phyloP scores from a whole-genome alignment of 106 monocot species.

The Hemerocallis citrina region DNA sequence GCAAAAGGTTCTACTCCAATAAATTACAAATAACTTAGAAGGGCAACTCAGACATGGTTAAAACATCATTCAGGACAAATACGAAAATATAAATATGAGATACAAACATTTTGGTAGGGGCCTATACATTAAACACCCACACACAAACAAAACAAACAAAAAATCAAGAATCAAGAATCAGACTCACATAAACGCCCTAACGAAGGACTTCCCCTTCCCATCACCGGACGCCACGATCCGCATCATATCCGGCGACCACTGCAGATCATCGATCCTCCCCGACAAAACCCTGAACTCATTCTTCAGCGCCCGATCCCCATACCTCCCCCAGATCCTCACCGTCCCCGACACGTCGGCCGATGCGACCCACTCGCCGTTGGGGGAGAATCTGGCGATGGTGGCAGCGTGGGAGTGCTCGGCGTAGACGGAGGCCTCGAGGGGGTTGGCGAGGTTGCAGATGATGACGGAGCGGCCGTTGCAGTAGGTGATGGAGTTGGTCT shows the following conservation, averaged over 20 bases:
- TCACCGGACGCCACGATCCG: constrained; percentile 87
- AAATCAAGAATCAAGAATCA: not conserved
- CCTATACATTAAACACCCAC: not conserved
- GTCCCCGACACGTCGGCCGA: constrained; percentile 88
- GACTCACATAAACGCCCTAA: constrained; percentile 92
- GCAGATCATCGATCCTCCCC: constrained; percentile 89
- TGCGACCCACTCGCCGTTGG: constrained; percentile 99
- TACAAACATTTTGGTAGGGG: too few species aligned
- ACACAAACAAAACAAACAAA: not conserved
- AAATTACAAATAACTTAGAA: too few species aligned
- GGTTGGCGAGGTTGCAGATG: constrained; percentile 50
- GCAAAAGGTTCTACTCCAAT: too few species aligned
- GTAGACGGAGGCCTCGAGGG: constrained; percentile 59
- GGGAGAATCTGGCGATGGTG: constrained; percentile 88
- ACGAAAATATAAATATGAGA: too few species aligned
- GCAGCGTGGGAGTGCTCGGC: constrained; percentile 79
- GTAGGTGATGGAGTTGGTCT: constrained; percentile 61
- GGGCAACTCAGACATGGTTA: too few species aligned
- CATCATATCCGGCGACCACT: constrained; percentile 86
- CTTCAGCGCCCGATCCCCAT: constrained; percentile 90
- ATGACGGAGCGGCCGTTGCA: constrained; percentile 91
- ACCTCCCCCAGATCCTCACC: constrained; percentile 87
- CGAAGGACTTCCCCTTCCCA: constrained; percentile 93
- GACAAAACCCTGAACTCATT: constrained; percentile 91
- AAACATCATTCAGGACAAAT: too few species aligned